Base-by-base conservation (phyloP, 1,284 basidiomycete species). In the Microbotryomycetes sp. region DNA sequence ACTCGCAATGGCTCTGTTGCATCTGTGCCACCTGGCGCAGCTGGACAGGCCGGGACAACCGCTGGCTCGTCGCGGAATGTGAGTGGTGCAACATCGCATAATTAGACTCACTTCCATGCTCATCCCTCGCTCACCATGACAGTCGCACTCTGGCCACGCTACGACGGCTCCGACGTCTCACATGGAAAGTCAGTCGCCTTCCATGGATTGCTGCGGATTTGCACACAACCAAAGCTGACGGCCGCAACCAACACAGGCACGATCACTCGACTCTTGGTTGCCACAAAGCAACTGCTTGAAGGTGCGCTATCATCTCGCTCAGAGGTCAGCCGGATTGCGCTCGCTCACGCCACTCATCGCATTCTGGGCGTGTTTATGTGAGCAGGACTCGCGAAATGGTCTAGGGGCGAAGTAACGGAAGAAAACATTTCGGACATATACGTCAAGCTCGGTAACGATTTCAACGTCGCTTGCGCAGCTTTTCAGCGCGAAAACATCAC, bases 381-480 rank as follows among this genome's bases (percentile, higher is more conserved):
- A 0, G 5, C 60, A 67, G 68, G 69, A 0, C 81, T 98, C 60
- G 93, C 91, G 11, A 80, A 85, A 76, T 97, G 92, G 92, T 89
- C 89, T 72, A 81, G 82, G 58, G 78, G 84, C 51, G 80, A 85
- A 64, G 81, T 89, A 63, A 81, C 84, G 57, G 94, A 98, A 73
- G 79, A 79, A 15, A 80, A 89, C 70, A 92, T 98, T 69, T 96
- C 91, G 79, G 91, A 97, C 75, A 88, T 96, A 60, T 98, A 98
- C 75, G 96, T 98, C 56, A 84, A 87, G 52, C 81, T 98, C 21
- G 94, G 94, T 23, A 97, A 98, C 76, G 93, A 97, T 73, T 97
- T 98, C 79, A 97, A 97, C 74, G 83, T 85, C 21, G 92, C 92
- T 27, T 89, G 93, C 45, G 82, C 86, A 56, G 91, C 93, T 1